Evolutionary conservation across 139 green algal species (phyloP), one percentile per base, ranked within the genome.

Genomic region (Picochlorum costavermella): DNA sequence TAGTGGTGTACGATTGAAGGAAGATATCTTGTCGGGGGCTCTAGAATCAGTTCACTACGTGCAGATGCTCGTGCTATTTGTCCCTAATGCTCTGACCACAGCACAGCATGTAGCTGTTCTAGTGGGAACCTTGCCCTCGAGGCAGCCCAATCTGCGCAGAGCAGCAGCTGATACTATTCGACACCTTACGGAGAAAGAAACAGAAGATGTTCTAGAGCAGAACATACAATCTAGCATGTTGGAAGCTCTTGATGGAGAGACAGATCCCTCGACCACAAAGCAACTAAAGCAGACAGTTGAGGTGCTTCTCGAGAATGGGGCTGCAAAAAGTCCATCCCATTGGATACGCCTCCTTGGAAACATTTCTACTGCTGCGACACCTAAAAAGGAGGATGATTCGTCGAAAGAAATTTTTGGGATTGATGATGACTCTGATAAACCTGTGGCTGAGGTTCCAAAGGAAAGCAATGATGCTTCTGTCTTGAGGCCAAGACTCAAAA

Each of bases 1-100:
- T n/a, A 53, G 28, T 37, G 36, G 25, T 1, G 60, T 55, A 10
- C 33, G 46, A 46, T 29, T 53, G 50, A 56, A 69, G 26, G 67
- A 75, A 26, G 82, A 88, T 29, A 60, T 59, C 2, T 45, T 72
- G 28, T 67, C 83, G 2, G 83, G 74, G 2, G 67, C 77, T 28
- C 81, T 90, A 23, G 81, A 91, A 75, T 68, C 70, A 17, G 91
- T 97, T 44, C 79, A 95, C 62, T 97, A 94, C 73, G 81, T 83
- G 8, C 91, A 97, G 78, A 89, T 95, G 80, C 80, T 97, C 26
- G 76, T 95, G 14, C 78, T 97, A 30, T 97, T 97, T 73, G 88
- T 90, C 2, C 90, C 91, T 2, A 69, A 90, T 17, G 87, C 89
- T 4, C 75, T 94, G 37, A 78, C 82, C 5, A 67, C 82, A 2